Percentiles rank a stretch among this genome's conserved stretches.
Conservation (phyloP, 75 land plant genomes). For the Adiantum capillusveneris region DNA sequence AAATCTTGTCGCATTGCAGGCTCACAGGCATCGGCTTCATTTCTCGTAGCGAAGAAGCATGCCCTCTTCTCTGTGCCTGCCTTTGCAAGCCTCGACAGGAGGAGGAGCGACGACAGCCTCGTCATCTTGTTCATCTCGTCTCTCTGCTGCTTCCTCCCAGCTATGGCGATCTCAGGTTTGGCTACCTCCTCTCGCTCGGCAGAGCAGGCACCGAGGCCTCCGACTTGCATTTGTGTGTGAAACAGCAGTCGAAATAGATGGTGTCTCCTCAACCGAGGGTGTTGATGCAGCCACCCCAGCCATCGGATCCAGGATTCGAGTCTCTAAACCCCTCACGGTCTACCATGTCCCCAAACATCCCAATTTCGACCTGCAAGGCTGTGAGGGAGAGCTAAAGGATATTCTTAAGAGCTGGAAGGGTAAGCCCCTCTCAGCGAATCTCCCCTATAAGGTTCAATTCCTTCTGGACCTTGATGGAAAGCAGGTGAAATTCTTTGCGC, state of each 20-base stretch:
- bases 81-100: too few relatives aligned
- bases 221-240: constrained; percentile 2
- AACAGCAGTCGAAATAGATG: neutral
- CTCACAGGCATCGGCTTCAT: too few relatives aligned
- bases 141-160: too few relatives aligned
- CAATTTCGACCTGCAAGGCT: constrained; percentile 54
- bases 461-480: constrained; percentile 30
- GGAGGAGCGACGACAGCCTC: too few relatives aligned
- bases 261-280: neutral
- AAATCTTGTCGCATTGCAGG: constrained; percentile 4
- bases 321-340: constrained; percentile 63
- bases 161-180: too few relatives aligned
- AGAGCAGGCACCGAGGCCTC: neutral
- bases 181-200: too few relatives aligned
- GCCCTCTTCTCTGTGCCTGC: too few relatives aligned
- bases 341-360: constrained; percentile 70
- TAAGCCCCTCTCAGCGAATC: constrained; percentile 65
- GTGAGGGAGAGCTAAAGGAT: constrained; percentile 64
- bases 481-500: constrained; percentile 56
- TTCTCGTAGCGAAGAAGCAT: too few relatives aligned
- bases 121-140: too few relatives aligned
- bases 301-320: constrained; percentile 50
- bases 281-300: neutral
- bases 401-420: constrained; percentile 61
- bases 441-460: constrained; percentile 79